Evolutionary conservation across 164 flowering plant genomes (phyloP).

Genomic region (Magnolia sinica): DNA sequence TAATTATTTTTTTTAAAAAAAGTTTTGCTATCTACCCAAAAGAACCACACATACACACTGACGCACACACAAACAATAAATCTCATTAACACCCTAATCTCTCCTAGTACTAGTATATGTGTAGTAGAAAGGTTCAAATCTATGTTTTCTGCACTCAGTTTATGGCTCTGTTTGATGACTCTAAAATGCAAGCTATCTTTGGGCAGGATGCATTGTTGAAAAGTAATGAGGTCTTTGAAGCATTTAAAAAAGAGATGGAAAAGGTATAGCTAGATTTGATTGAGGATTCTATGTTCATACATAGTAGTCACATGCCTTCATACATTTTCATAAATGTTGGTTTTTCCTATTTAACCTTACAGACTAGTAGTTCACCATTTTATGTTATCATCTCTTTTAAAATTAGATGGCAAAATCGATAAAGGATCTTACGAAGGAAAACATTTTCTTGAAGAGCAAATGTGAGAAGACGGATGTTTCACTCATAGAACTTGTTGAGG

Average conservation of each 20-base stretch:
- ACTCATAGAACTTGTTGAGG: slow-evolving; percentile 81
- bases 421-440: slow-evolving; percentile 92
- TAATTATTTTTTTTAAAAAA: no score
- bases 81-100: no score
- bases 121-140: background rate
- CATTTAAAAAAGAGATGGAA: slow-evolving; percentile 92
- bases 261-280: slow-evolving; percentile 47
- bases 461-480: slow-evolving; percentile 79
- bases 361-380: background rate
- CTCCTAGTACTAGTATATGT: background rate
- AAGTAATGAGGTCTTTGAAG: slow-evolving; percentile 92
- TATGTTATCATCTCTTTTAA: slow-evolving; percentile 4
- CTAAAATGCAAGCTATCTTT: slow-evolving; percentile 11
- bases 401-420: slow-evolving; percentile 77
- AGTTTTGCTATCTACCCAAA: no score
- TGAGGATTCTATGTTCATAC: background rate
- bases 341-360: background rate
- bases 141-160: background rate
- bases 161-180: background rate
- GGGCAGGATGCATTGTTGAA: slow-evolving; percentile 85
- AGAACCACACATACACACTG: no score
- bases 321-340: background rate
- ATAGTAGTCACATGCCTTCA: background rate
- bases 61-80: no score
- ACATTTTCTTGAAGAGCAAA: slow-evolving; percentile 77